These are phyloP conservation scores for Backusella macrospora DNA, from an alignment of 192 early-diverging fungal species.

Conservation along the genomic window DNA sequence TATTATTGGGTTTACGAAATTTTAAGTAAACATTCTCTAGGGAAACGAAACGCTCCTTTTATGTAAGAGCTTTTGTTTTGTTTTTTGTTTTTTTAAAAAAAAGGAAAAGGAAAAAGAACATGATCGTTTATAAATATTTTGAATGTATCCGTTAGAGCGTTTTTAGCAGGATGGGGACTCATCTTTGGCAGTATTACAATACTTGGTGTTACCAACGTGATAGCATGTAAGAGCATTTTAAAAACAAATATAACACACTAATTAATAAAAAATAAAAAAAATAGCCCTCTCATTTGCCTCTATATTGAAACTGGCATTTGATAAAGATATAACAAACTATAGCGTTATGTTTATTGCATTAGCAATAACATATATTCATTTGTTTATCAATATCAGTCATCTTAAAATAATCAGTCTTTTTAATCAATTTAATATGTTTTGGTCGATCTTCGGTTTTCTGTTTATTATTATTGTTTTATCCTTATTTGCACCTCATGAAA, in stretches of 20 bases:
- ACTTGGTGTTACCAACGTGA: conserved; percentile 30
- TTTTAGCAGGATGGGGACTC: conserved; percentile 38
- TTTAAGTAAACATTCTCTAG: background rate
- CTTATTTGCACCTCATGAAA: conserved; percentile 19
- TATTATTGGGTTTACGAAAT: conserved; percentile 39
- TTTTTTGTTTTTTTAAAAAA: no score
- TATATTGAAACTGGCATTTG: conserved; percentile 20
- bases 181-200: conserved; percentile 29
- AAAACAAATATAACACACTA: background rate
- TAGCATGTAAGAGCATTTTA: conserved; percentile 24
- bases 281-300: conserved; percentile 31
- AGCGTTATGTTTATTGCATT: conserved; percentile 19
- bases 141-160: conserved; percentile 26
- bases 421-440: conserved; percentile 40
- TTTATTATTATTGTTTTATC: conserved; percentile 28
- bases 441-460: conserved; percentile 31
- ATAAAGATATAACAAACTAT: conserved; percentile 13
- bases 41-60: conserved; percentile 19
- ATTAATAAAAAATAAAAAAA: background rate
- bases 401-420: conserved; percentile 20
- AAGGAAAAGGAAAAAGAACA: no score
- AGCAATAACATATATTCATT: conserved; percentile 25
- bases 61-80: no score
- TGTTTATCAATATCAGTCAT: conserved; percentile 20
- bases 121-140: background rate